These are phyloP conservation scores for Paraleonurus japonicus DNA, from an alignment of 257 asterid species.

Conservation along the genomic window DNA sequence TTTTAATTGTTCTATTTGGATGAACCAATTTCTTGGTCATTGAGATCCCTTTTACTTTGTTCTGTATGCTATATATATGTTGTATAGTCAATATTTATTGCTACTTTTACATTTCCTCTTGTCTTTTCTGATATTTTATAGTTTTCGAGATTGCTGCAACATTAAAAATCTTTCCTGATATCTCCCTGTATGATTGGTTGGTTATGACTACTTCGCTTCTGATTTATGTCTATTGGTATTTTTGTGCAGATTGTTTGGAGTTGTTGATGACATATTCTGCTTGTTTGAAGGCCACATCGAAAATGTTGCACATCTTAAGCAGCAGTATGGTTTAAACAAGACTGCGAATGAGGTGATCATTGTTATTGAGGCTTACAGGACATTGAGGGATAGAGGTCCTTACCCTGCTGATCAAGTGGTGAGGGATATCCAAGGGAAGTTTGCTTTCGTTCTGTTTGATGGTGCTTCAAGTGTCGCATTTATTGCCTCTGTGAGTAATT, in stretches of 20 bases:
- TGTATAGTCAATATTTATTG: not conserved
- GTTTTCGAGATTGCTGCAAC: too few relatives aligned
- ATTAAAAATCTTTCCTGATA: not conserved
- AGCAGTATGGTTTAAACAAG: slow-evolving; percentile 91
- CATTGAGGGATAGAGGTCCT: slow-evolving; percentile 96
- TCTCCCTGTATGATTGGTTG: not conserved
- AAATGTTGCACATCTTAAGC: slow-evolving; percentile 85
- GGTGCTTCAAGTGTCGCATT: slow-evolving; percentile 54
- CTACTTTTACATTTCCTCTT: too few relatives aligned
- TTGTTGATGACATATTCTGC: slow-evolving; percentile 90
- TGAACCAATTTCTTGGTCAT: not conserved
- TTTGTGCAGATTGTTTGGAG: slow-evolving; percentile 63
- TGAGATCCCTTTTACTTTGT: not conserved
- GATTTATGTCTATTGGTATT: not conserved
- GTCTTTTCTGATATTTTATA: not conserved
- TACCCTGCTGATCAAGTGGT: slow-evolving; percentile 95
- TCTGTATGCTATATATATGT: not conserved
- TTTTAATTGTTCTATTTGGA: not conserved
- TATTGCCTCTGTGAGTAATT: slow-evolving; percentile 66
- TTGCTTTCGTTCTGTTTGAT: slow-evolving; percentile 75
- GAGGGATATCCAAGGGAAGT: slow-evolving; percentile 82
- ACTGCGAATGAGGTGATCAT: slow-evolving; percentile 82
- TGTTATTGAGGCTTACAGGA: slow-evolving; percentile 88
- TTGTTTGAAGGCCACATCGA: slow-evolving; percentile 91
- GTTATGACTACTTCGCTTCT: not conserved